Evolutionary conservation across 1,284 basidiomycete species (phyloP), one percentile per base, ranked within the genome.

Genomic region (Tilletia horrida): DNA sequence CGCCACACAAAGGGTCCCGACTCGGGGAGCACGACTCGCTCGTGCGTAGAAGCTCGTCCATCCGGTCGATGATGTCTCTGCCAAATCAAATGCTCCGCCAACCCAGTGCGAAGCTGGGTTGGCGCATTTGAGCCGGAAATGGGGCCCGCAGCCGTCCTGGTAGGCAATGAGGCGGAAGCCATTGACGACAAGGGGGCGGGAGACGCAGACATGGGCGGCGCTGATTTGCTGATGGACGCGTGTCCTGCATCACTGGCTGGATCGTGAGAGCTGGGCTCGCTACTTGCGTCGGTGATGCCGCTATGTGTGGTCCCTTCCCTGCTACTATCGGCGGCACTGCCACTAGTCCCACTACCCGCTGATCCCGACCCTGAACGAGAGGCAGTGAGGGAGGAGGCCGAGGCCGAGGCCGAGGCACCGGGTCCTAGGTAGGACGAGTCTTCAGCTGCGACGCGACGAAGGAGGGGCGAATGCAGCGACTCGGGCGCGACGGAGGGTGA

Each of bases 1-100:
- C 73, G 66, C 76, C 74, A 76, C 8, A 75, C 69, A 23, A 77
- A 76, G 2, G 70, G 73, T 1, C 73, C 76, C 52, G 73, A 59
- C 1, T 59, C 63, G n/a, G 72, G 74, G n/a, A 74, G 64, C 50
- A 69, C 73, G 52, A 72, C 50, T 31, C 67, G 69, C 16, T 73
- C 71, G 21, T 67, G 64, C 3, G 68, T 52, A 18, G 66, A 29
- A 7, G 52, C 35, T 23, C 40, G 66, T 42, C 59, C 69, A 11
- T 71, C 66, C 13, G 72, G 74, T 9, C 70, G 67, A 47, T 77
- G 76, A 45, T 76, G 71, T 25, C 67, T 61, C 35, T 73, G 71
- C 76, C 76, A 77, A 16, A 73, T 63, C n/a, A 52, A 48, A 59
- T 77, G 73, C 31, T 77, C 55, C 2, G 55, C 55, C 29, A 59